These are phyloP conservation scores for Bryum argenteum DNA, from an alignment of 225 moss, liverwort and hornwort species.

Conservation along the genomic window DNA sequence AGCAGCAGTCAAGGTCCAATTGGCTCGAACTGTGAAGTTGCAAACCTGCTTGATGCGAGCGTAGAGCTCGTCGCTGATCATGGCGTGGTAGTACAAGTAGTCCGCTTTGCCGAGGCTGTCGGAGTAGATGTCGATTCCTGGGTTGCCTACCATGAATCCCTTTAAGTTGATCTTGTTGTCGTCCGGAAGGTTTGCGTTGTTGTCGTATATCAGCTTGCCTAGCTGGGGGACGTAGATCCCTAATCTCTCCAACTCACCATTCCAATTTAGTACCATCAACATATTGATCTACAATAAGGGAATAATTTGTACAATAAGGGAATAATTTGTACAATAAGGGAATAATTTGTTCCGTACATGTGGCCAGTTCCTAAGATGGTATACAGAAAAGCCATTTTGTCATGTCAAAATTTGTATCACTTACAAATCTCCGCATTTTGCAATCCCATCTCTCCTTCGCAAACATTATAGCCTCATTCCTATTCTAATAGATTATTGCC, in stretches of 20 bases:
- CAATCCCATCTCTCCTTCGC: too few relatives aligned
- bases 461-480: too few relatives aligned
- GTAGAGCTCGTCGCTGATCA: constrained; percentile 68
- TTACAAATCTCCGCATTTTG: too few relatives aligned
- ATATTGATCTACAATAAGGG: too few relatives aligned
- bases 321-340: too few relatives aligned
- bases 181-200: constrained; percentile 31
- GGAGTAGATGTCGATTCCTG: constrained; percentile 33
- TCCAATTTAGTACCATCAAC: too few relatives aligned
- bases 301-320: too few relatives aligned
- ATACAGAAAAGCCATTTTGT: too few relatives aligned
- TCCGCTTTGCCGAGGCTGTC: constrained; percentile 56
- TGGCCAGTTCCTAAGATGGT: too few relatives aligned
- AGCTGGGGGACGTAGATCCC: constrained; percentile 73
- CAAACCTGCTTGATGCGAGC: constrained; percentile 28
- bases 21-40: constrained; percentile 26
- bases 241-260: constrained; percentile 20
- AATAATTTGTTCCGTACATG: too few relatives aligned
- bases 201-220: constrained; percentile 42
- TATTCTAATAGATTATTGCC: too few relatives aligned
- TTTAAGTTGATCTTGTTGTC: constrained; percentile 58
- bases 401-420: too few relatives aligned
- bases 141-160: constrained; percentile 76
- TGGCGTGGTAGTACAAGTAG: constrained; percentile 66
- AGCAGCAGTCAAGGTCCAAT: neutral